These are phyloP conservation scores for Backusella parvicylindrica DNA, from an alignment of 192 early-diverging fungal genomes.

Conservation along the genomic window DNA sequence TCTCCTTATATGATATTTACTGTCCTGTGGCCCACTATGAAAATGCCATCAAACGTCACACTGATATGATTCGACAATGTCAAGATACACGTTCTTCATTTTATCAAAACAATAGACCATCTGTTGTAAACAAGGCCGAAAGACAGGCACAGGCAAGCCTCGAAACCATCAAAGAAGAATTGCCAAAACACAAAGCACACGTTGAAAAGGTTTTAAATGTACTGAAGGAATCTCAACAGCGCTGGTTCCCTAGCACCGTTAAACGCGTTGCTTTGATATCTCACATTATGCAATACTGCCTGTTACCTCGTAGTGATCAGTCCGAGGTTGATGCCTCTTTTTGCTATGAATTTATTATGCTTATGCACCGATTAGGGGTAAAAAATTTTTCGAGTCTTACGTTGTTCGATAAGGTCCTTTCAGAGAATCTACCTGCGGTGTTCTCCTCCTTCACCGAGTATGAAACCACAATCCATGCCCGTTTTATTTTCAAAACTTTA, in stretches of 20 bases:
- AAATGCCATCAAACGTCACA: conserved; percentile 51
- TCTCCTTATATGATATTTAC: conserved; percentile 70
- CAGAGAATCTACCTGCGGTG: conserved; percentile 42
- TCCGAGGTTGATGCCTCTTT: conserved; percentile 71
- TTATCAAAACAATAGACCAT: conserved; percentile 9
- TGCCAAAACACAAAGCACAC: conserved; percentile 20
- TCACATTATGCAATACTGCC: conserved; percentile 65
- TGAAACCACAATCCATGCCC: conserved; percentile 67
- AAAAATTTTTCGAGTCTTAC: conserved; percentile 68
- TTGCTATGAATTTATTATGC: conserved; percentile 67
- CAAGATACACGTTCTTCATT: conserved; percentile 19
- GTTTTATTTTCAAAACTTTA: conserved; percentile 61
- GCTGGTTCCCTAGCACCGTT: conserved; percentile 24
- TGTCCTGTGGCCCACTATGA: conserved; percentile 62
- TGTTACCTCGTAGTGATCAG: conserved; percentile 63
- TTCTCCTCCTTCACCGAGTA: conserved; percentile 64
- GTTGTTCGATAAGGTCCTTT: conserved; percentile 63
- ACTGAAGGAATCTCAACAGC: conserved; percentile 12
- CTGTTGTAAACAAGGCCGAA: conserved; percentile 17
- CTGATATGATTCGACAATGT: conserved; percentile 29
- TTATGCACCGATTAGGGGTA: conserved; percentile 68
- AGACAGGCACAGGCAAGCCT: conserved; percentile 22
- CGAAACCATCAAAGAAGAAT: conserved; percentile 20
- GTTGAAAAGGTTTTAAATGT: conserved; percentile 18
- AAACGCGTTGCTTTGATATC: conserved; percentile 41